Base-by-base conservation (phyloP, 2,329 filamentous ascomycete species). In the Blastomyces gilchristii region DNA sequence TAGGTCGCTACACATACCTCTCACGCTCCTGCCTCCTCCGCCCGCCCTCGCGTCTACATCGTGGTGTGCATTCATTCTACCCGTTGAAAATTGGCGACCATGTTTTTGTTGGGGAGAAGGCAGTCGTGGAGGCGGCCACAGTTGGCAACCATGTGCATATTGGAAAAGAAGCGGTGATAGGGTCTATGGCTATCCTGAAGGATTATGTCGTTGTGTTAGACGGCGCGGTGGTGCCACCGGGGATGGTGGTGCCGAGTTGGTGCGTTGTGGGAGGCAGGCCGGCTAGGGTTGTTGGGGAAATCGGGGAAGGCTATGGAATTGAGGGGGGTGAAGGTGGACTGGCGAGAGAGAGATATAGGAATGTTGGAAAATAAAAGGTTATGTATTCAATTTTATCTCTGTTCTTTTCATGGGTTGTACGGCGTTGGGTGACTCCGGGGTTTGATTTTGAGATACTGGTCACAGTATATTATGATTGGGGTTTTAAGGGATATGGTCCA, bases 1-100 rank as follows among this genome's bases (percentile, higher is more conserved):
- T 97, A 69, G 94, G 94, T 0, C 85, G 91, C 41, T 97, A 96
- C 76, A 96, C 90, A 71, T 92, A 97, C 72, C 84, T 99, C 60
- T 89, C 88, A 63, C 85, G 87, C 16, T 87, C 87, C 2, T 88
- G 85, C 67, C 85, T 91, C 56, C 81, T 99, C 61, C 87, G 90
- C 3, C 94, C 94, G 0, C 92, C 94, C 0, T 89, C 88, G 41
- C 85, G 92, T 34, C 80, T 95, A 59, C 90, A 91, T 74, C 87
- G 92, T 70, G 91, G 91, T 71, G 68, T 73, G 4, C 69, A 75
- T 61, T 72, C 68, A 7, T 74, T 92, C 77, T 93, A 93, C 75
- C 92, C 92, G 9, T 87, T 97, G 69, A 90, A 94, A 65, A 89
- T 99, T 67, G 91, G 91, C 56, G 92, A 97, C 74, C 93, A 97